Percentiles rank a stretch among this genome's conserved stretches.
These are phyloP conservation scores for Phytophthora kernoviae DNA, from an alignment of 352 stramenopile species.

Conservation along the genomic window DNA sequence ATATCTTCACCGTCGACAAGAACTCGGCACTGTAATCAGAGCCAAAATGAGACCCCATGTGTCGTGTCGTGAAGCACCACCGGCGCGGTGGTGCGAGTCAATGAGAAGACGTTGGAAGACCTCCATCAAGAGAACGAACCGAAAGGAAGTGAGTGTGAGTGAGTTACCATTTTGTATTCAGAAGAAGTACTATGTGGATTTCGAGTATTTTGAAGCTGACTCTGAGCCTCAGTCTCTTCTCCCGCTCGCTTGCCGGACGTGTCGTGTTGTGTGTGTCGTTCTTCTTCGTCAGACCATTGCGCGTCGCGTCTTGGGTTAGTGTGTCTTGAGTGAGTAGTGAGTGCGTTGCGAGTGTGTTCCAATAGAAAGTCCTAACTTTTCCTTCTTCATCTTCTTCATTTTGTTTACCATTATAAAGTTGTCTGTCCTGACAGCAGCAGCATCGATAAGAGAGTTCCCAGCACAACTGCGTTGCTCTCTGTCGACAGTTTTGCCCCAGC, in stretches of 20 bases:
- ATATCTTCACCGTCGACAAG: conserved; percentile 84
- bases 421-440: conserved; percentile 6
- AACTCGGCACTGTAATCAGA: conserved; percentile 69
- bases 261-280: conserved; percentile 34
- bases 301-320: conserved; percentile 25
- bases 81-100: conserved; percentile 40
- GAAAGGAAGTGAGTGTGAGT: conserved; percentile 39
- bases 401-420: background rate
- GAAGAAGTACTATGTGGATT: conserved; percentile 40
- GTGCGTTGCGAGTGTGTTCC: conserved; percentile 43
- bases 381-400: conserved; percentile 14
- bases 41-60: conserved; percentile 17
- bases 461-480: background rate
- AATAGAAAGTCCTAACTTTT: conserved; percentile 40
- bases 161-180: conserved; percentile 35
- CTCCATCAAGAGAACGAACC: conserved; percentile 29
- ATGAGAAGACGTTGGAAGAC: conserved; percentile 37
- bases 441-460: conserved; percentile 2
- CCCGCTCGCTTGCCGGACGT: conserved; percentile 27
- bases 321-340: conserved; percentile 35
- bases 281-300: conserved; percentile 26
- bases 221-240: conserved; percentile 28
- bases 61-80: conserved; percentile 31
- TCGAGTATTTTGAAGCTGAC: conserved; percentile 40
- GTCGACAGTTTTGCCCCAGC: conserved; percentile 8